A percentile compares a stretch with the other conserved stretches of the same genome.
phyloP scores from a whole-genome alignment of 2,329 filamentous ascomycete genomes.

The Gnomoniopsis sp. region DNA sequence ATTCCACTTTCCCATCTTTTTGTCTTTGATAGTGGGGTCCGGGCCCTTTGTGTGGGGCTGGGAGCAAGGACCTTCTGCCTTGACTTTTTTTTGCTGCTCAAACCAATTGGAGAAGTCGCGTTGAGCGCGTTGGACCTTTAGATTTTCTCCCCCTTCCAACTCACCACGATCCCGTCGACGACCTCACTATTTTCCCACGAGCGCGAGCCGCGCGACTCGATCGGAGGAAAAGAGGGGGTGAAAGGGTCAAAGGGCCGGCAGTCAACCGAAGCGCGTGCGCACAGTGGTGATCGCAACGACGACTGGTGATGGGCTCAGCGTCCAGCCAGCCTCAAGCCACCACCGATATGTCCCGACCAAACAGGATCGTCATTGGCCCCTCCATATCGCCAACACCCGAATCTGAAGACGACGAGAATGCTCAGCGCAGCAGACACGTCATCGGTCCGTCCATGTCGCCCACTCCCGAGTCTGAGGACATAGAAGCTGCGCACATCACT shows the following conservation, averaged over 20 bases:
- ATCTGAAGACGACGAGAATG: background rate
- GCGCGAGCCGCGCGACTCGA: background rate
- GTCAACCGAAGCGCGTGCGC: background rate
- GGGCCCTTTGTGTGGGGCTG: background rate
- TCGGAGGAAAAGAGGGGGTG: background rate
- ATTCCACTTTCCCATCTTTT: too few relatives aligned
- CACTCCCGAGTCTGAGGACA: background rate
- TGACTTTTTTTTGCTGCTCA: background rate
- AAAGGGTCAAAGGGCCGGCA: background rate
- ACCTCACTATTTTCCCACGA: background rate
- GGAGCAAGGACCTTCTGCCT: background rate
- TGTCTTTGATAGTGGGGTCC: too few relatives aligned
- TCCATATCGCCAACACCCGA: too few relatives aligned
- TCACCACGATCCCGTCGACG: background rate
- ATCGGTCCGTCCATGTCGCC: conserved; percentile 14
- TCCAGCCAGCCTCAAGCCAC: background rate
- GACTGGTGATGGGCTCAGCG: background rate
- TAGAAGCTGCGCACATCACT: background rate
- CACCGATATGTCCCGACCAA: too few relatives aligned
- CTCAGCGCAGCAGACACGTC: background rate
- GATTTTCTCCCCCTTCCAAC: background rate
- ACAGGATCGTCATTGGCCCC: too few relatives aligned
- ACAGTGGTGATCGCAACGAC: background rate
- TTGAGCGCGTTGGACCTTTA: background rate
- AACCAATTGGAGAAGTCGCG: background rate